Conservation (phyloP, 495 filamentous ascomycete species). For the Trichoderma asperelloides region DNA sequence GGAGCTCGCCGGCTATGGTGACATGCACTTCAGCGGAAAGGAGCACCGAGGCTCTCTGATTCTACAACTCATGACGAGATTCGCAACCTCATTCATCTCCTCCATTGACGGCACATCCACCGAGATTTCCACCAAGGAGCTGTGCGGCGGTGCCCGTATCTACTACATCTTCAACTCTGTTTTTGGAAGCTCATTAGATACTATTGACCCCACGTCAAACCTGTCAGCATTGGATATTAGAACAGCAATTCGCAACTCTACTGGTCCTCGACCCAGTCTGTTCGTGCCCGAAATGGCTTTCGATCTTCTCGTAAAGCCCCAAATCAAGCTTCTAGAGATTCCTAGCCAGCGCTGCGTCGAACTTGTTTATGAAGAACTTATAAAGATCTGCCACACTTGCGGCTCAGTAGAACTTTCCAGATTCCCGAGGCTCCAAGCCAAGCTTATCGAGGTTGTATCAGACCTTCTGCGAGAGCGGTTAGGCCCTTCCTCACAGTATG, state of each 20-base stretch:
- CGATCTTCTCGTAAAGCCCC: conserved; percentile 93
- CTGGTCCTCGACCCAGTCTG: conserved; percentile 85
- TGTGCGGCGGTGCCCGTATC: conserved; percentile 92
- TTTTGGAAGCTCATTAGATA: conserved; percentile 92
- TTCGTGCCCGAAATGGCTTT: conserved; percentile 98
- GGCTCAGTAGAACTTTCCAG: conserved; percentile 86
- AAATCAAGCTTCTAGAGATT: conserved; percentile 94
- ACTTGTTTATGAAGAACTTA: conserved; percentile 95
- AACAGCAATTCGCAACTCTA: conserved; percentile 97
- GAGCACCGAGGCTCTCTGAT: conserved; percentile 93
- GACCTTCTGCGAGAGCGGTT: conserved; percentile 89
- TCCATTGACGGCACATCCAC: conserved; percentile 98
- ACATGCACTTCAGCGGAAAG: conserved; percentile 96
- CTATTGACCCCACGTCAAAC: conserved; percentile 90
- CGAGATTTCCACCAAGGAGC: conserved; percentile 97
- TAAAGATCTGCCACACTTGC: conserved; percentile 99
- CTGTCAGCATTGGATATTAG: conserved; percentile 94
- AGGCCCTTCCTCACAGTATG: conserved; percentile 80
- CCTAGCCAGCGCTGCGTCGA: conserved; percentile 96
- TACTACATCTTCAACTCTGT: conserved; percentile 99
- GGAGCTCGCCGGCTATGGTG: conserved; percentile 95
- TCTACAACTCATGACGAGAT: conserved; percentile 94
- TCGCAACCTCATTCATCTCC: conserved; percentile 95
- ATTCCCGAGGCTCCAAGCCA: conserved; percentile 89
- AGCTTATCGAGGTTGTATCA: conserved; percentile 96